A percentile compares a stretch with the other conserved stretches of the same genome.
These are phyloP conservation scores for Eleusine coracana DNA, from an alignment of 176 grass and related monocot genomes.

Conservation along the genomic window DNA sequence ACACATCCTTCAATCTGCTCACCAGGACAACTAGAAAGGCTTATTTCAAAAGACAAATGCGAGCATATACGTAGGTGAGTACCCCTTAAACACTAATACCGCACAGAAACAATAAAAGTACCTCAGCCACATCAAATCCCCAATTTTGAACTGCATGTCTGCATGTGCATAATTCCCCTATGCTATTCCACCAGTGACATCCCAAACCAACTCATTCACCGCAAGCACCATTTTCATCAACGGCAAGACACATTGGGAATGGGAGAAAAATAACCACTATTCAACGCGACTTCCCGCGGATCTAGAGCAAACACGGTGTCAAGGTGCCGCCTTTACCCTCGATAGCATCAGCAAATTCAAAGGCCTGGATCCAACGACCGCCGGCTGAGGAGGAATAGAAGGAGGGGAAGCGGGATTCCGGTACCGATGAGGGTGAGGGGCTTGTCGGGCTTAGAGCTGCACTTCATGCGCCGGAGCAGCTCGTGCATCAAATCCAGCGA, in stretches of 20 bases:
- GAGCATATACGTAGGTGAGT: not conserved
- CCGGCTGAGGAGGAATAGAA: no score
- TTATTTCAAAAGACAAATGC: not conserved
- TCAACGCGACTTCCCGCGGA: not conserved
- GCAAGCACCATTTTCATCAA: not conserved
- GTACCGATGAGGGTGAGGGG: constrained; percentile 92
- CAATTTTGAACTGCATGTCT: not conserved
- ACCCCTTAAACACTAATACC: not conserved
- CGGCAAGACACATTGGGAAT: not conserved
- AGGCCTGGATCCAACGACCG: not conserved
- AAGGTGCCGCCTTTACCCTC: not conserved
- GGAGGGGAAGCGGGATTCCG: not conserved
- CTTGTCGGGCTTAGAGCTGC: constrained; percentile 92
- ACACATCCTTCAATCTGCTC: not conserved
- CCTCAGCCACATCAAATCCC: not conserved
- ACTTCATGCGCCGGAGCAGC: constrained; percentile 91
- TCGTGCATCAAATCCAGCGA: constrained; percentile 95
- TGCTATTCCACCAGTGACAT: not conserved
- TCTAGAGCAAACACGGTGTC: not conserved
- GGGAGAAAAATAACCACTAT: not conserved
- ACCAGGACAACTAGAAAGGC: not conserved
- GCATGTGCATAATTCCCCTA: not conserved
- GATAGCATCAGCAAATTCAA: not conserved
- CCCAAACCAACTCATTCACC: not conserved
- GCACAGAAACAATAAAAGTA: not conserved